A percentile compares a stretch with the other conserved stretches of the same genome.
These are phyloP conservation scores for Rhodotorula sp. DNA, from an alignment of 1,284 basidiomycete genomes.

Conservation along the genomic window DNA sequence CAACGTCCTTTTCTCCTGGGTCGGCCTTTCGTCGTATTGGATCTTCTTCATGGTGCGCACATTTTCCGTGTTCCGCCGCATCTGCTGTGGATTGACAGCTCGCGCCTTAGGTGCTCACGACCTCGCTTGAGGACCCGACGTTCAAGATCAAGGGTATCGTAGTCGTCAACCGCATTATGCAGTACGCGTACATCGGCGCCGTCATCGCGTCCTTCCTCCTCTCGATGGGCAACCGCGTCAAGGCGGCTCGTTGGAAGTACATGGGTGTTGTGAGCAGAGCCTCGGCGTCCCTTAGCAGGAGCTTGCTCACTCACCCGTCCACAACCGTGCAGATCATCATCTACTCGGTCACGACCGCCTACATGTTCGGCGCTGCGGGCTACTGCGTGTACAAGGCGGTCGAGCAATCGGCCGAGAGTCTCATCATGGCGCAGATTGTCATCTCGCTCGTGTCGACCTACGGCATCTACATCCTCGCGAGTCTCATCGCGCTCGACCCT, in stretches of 20 bases:
- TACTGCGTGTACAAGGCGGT: slow-evolving; percentile 72
- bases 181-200: slow-evolving; percentile 67
- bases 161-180: slow-evolving; percentile 75
- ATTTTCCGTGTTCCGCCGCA: background rate
- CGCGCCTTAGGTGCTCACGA: slow-evolving; percentile 67
- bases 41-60: slow-evolving; percentile 78
- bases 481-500: slow-evolving; percentile 24
- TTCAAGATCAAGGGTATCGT: slow-evolving; percentile 67
- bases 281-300: too few species aligned
- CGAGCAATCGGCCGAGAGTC: slow-evolving; percentile 59
- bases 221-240: slow-evolving; percentile 94
- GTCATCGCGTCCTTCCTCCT: slow-evolving; percentile 88
- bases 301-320: slow-evolving; percentile 37
- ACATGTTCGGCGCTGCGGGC: slow-evolving; percentile 62
- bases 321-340: slow-evolving; percentile 17
- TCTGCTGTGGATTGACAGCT: background rate
- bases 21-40: slow-evolving; percentile 89
- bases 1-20: slow-evolving; percentile 90
- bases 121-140: slow-evolving; percentile 74
- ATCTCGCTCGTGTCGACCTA: slow-evolving; percentile 80
- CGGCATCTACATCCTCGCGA: slow-evolving; percentile 67
- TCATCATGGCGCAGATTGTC: slow-evolving; percentile 70
- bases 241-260: slow-evolving; percentile 59
- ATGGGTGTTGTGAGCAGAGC: slow-evolving; percentile 55
- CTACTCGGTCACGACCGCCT: slow-evolving; percentile 29